Evolutionary conservation across 2,329 filamentous ascomycete species (phyloP).

Genomic region (Penicillium aurantiogriseum): DNA sequence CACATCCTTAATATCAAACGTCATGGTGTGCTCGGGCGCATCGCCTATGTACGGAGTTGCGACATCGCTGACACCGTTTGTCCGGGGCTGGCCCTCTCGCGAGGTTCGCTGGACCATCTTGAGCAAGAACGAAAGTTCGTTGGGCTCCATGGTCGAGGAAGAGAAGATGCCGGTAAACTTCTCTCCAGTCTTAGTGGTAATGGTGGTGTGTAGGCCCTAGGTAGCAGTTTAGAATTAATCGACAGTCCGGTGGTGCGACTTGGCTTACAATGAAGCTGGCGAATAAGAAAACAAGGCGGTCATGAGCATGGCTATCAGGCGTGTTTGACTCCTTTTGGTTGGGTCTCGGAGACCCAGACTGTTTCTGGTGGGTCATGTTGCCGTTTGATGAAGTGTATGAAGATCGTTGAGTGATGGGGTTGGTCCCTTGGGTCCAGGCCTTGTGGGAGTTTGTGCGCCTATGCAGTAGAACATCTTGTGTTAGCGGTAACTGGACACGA

Average conservation of each 20-base stretch:
- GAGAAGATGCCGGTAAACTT: slow-evolving; percentile 62
- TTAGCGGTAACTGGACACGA: slow-evolving; percentile 18
- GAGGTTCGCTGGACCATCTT: slow-evolving; percentile 63
- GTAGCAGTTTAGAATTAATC: slow-evolving; percentile 4
- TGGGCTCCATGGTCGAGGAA: slow-evolving; percentile 52
- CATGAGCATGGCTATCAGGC: slow-evolving; percentile 58
- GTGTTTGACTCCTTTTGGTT: slow-evolving; percentile 51
- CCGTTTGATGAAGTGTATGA: slow-evolving; percentile 55
- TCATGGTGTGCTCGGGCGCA: slow-evolving; percentile 53
- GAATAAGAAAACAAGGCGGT: slow-evolving; percentile 59
- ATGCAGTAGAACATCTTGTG: slow-evolving; percentile 19
- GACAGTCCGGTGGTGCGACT: slow-evolving; percentile 14
- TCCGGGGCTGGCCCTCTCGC: slow-evolving; percentile 34
- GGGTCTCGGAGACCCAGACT: slow-evolving; percentile 39
- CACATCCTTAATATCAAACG: slow-evolving; percentile 62
- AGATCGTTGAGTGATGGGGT: slow-evolving; percentile 59
- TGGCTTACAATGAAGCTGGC: slow-evolving; percentile 58
- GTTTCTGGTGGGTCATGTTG: slow-evolving; percentile 46
- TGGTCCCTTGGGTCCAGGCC: slow-evolving; percentile 61
- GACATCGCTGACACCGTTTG: slow-evolving; percentile 45
- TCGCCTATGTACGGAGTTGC: slow-evolving; percentile 43
- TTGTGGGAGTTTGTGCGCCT: slow-evolving; percentile 57
- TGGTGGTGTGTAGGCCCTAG: slow-evolving; percentile 55
- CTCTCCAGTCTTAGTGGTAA: slow-evolving; percentile 61
- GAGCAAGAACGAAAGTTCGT: slow-evolving; percentile 56